A percentile compares a stretch with the other conserved stretches of the same genome.
Evolutionary conservation across 768 basidiomycete species (phyloP).

Genomic region (Psilocybe tampanensis): DNA sequence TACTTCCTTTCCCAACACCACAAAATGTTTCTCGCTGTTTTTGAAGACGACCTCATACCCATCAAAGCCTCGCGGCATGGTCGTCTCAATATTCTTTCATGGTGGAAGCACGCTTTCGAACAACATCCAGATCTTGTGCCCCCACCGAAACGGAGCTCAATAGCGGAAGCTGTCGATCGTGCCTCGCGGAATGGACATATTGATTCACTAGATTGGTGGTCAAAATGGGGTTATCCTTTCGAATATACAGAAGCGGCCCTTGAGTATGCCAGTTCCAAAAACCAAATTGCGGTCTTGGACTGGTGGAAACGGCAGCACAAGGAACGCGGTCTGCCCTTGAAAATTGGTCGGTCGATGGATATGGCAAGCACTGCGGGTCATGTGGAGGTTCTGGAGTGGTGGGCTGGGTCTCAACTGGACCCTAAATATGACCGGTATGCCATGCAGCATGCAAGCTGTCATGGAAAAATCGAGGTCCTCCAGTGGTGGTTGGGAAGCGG

Average conservation of each 20-base stretch:
- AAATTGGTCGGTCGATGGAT: constrained; percentile 85
- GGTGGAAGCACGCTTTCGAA: constrained; percentile 76
- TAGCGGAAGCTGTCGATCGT: constrained; percentile 74
- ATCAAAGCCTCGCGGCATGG: constrained; percentile 79
- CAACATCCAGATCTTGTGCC: constrained; percentile 62
- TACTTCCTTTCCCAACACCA: constrained; percentile 70
- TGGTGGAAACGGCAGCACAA: constrained; percentile 78
- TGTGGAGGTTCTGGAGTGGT: constrained; percentile 81
- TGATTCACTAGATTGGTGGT: constrained; percentile 82
- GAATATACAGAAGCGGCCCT: constrained; percentile 82
- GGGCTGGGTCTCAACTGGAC: constrained; percentile 77
- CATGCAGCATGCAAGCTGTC: constrained; percentile 76
- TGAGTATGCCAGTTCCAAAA: constrained; percentile 78
- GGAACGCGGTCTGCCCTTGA: constrained; percentile 57
- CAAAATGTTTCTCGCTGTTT: constrained; percentile 63
- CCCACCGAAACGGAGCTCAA: constrained; percentile 52
- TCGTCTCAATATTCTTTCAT: constrained; percentile 69
- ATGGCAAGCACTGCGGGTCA: constrained; percentile 81
- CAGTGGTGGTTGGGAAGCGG: constrained; percentile 86
- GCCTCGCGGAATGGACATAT: constrained; percentile 81
- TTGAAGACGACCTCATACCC: constrained; percentile 70
- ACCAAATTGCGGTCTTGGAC: constrained; percentile 73
- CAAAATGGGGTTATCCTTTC: constrained; percentile 60
- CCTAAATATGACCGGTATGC: constrained; percentile 79
- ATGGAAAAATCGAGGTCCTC: constrained; percentile 78